phyloP scores from a whole-genome alignment of 169 alveolate genomes.

The Plasmodium billcollinsi region DNA sequence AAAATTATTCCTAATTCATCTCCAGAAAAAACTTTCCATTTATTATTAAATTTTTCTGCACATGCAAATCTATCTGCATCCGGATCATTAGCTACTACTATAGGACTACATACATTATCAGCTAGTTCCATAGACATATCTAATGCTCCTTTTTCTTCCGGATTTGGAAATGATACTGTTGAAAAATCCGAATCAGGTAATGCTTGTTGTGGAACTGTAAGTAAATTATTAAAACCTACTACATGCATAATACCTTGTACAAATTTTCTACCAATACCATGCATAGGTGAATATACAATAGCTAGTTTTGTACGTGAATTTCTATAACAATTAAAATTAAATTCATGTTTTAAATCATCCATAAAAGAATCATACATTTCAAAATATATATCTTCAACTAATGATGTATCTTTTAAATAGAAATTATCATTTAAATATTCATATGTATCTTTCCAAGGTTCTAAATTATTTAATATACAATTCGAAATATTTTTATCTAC shows the following conservation, averaged over 20 bases:
- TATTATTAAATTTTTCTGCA: constrained; percentile 86
- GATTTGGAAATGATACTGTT: constrained; percentile 89
- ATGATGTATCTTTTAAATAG: constrained; percentile 77
- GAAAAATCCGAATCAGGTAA: constrained; percentile 89
- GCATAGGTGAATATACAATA: constrained; percentile 91
- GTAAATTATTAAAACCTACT: constrained; percentile 82
- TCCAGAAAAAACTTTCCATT: constrained; percentile 82
- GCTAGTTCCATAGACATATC: constrained; percentile 83
- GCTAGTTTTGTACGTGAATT: constrained; percentile 77
- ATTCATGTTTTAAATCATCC: constrained; percentile 77
- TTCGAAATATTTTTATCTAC: constrained; percentile 81
- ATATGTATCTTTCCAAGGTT: constrained; percentile 77
- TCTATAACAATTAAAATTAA: constrained; percentile 73
- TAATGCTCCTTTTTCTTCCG: constrained; percentile 87
- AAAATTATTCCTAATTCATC: constrained; percentile 85
- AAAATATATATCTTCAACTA: constrained; percentile 80
- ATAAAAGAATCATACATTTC: constrained; percentile 78
- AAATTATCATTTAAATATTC: constrained; percentile 75
- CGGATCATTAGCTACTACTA: constrained; percentile 91
- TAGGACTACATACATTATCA: constrained; percentile 77
- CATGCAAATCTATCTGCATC: constrained; percentile 90
- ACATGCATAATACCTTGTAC: constrained; percentile 79
- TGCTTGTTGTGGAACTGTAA: constrained; percentile 81
- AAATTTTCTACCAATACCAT: constrained; percentile 88
- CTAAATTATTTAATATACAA: constrained; percentile 81